Percentiles rank a stretch among this genome's conserved stretches.
Evolutionary conservation across 2,329 filamentous ascomycete species (phyloP).

Genomic region (Colletotrichum plurivorum): DNA sequence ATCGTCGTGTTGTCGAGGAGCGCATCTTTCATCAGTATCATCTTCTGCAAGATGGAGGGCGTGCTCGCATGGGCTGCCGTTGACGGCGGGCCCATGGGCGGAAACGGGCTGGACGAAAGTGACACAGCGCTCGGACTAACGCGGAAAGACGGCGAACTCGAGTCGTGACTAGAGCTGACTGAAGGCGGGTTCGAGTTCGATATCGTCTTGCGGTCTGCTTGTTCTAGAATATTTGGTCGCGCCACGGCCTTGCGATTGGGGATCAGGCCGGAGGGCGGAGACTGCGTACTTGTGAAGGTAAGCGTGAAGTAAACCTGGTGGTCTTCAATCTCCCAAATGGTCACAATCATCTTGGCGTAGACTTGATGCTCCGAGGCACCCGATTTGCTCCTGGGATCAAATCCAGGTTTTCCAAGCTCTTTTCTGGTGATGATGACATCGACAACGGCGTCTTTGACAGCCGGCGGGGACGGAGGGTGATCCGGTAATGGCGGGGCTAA

Average conservation of each 20-base stretch:
- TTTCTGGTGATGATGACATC: conserved; percentile 76
- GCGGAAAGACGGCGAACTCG: conserved; percentile 61
- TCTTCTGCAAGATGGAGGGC: conserved; percentile 79
- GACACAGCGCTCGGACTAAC: conserved; percentile 66
- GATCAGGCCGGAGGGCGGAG: conserved; percentile 50
- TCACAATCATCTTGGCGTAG: conserved; percentile 82
- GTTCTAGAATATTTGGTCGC: conserved; percentile 58
- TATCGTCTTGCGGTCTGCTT: conserved; percentile 62
- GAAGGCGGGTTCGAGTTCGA: conserved; percentile 62
- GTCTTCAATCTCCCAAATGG: conserved; percentile 79
- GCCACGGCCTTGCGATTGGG: conserved; percentile 55
- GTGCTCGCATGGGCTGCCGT: conserved; percentile 67
- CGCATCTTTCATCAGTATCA: conserved; percentile 82
- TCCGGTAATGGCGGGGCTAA: conserved; percentile 39
- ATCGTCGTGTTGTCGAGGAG: conserved; percentile 81
- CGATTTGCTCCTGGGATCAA: conserved; percentile 51
- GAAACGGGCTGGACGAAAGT: conserved; percentile 72
- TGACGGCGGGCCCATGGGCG: conserved; percentile 76
- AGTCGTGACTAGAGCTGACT: conserved; percentile 62
- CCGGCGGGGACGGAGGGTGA: conserved; percentile 44
- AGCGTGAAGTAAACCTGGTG: conserved; percentile 79
- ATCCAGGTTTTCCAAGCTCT: conserved; percentile 55
- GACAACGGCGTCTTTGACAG: conserved; percentile 72
- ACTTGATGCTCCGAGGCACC: conserved; percentile 59
- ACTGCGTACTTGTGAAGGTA: conserved; percentile 77